These are phyloP conservation scores for Purpureocillium lavendulum DNA, from an alignment of 2,329 filamentous ascomycete genomes.

Conservation along the genomic window DNA sequence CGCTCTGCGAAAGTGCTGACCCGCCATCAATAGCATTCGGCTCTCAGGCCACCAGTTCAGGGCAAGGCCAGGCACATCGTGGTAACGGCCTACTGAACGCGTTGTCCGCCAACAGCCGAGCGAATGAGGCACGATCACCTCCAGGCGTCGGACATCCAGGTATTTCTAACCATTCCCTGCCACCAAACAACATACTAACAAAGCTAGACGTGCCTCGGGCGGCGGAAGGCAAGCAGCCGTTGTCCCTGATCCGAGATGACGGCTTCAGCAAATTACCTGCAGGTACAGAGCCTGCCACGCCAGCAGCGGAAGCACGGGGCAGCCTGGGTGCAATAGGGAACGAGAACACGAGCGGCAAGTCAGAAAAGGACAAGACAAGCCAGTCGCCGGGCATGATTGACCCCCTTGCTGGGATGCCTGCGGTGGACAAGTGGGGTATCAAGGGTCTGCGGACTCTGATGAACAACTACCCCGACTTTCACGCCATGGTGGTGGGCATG, in stretches of 20 bases:
- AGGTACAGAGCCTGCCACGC: slow-evolving; percentile 22
- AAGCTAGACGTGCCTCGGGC: slow-evolving; percentile 25
- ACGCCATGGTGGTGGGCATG: slow-evolving; percentile 50
- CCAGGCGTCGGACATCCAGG: slow-evolving; percentile 27
- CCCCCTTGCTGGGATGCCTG: slow-evolving; percentile 52
- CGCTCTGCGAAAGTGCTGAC: no score
- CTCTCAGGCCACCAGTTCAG: slow-evolving; percentile 30
- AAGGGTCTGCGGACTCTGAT: slow-evolving; percentile 57
- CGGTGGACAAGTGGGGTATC: slow-evolving; percentile 55
- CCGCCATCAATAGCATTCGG: slow-evolving; percentile 48
- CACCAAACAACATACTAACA: slow-evolving; percentile 10
- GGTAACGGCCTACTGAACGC: slow-evolving; percentile 57
- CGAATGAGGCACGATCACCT: slow-evolving; percentile 40
- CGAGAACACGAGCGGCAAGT: slow-evolving; percentile 28
- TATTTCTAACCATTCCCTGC: not conserved
- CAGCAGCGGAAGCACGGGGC: slow-evolving; percentile 27
- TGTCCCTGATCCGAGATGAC: slow-evolving; percentile 35
- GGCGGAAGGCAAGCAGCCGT: slow-evolving; percentile 39
- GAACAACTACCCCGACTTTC: slow-evolving; percentile 56
- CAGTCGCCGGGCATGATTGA: slow-evolving; percentile 39
- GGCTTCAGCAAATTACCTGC: slow-evolving; percentile 23
- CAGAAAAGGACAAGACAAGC: slow-evolving; percentile 33
- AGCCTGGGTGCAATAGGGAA: slow-evolving; percentile 39
- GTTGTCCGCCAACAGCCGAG: slow-evolving; percentile 49
- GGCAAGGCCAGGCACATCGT: slow-evolving; percentile 31